Conservation (phyloP, 176 grass and related monocot species). For the Panicum miliaceum region DNA sequence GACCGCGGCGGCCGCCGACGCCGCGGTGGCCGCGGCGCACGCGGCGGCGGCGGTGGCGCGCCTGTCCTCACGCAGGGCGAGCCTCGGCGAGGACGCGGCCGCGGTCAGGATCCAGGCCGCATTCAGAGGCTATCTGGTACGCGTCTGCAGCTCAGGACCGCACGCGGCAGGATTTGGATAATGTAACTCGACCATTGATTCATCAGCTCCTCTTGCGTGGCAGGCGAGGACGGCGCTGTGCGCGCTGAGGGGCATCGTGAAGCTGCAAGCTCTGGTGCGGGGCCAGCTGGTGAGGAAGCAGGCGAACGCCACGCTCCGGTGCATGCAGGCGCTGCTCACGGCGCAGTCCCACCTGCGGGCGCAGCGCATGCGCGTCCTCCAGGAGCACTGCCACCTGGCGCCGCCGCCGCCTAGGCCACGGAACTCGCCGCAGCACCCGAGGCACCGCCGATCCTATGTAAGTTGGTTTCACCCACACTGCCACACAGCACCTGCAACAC, state of each 20-base stretch:
- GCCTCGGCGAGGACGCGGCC: conserved; percentile 50
- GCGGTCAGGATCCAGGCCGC: conserved; percentile 77
- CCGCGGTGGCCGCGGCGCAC: conserved; percentile 62
- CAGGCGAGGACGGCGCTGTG: conserved; percentile 85
- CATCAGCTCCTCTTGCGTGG: not conserved
- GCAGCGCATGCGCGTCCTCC: conserved; percentile 53
- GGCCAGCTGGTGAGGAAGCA: conserved; percentile 90
- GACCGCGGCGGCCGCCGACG: conserved; percentile 58
- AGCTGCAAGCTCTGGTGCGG: conserved; percentile 83
- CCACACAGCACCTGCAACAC: not conserved
- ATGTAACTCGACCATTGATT: not conserved
- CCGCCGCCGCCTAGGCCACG: conserved; percentile 46
- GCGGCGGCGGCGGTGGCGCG: conserved; percentile 63
- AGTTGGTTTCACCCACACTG: not conserved
- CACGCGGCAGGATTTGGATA: too few relatives aligned
- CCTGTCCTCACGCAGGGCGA: conserved; percentile 37
- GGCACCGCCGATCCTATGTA: conserved; percentile 61
- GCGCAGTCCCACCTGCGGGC: conserved; percentile 72
- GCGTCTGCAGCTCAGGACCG: not conserved
- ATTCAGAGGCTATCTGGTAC: conserved; percentile 87
- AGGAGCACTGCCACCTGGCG: conserved; percentile 42
- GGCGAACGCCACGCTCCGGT: conserved; percentile 71
- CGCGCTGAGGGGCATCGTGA: conserved; percentile 83
- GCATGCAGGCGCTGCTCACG: conserved; percentile 79
- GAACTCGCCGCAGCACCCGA: conserved; percentile 62